Evolutionary conservation across 2,329 filamentous ascomycete genomes (phyloP), one percentile per base, ranked within the genome.

Genomic region (Aspergillus ruber): DNA sequence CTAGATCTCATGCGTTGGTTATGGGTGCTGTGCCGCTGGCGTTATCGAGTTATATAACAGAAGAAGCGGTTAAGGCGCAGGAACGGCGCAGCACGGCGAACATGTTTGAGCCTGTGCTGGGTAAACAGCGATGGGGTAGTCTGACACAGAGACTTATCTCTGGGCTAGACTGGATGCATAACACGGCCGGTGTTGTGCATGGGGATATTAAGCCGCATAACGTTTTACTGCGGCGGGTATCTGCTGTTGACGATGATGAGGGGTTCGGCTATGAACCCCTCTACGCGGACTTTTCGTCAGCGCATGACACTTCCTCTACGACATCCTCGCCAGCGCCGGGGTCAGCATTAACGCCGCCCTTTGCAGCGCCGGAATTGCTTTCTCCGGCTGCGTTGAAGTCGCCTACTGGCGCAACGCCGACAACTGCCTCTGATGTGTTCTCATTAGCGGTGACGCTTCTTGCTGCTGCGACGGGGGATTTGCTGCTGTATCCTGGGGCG

Each of bases 171-270:
- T 77, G 72, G 69, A 59, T 77, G 6, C 74, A 76, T 44, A 53
- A 57, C 29, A 51, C 54, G 3, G 61, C 66, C 2, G 61, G 64
- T 4, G 61, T 76, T 3, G 64, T 75, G 2, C 74, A 77, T 52
- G 73, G 71, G 1, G 73, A 75, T 56, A 69, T 76, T 56, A 76
- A 76, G 50, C 72, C 71, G 4, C 65, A 68, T 41, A 76, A 75
- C 36, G 60, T 75, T 23, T 60, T 75, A 1, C 59, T 76, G 2
- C 61, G 58, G 3, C 54, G 58, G 18, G 50, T 57, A 4, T 41
- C 51, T n/a, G 48, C 49, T 3, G 44, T 51, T 6, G 25, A 48
- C 32, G 45, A 50, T 2, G 50, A 52, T 4, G 46, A 42, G 9
- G 52, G 45, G 5, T 69, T 73, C 32, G 59, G 62, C 0, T 73